phyloP scores from a whole-genome alignment of 441 rosid genomes.

The Daphne laureola region DNA sequence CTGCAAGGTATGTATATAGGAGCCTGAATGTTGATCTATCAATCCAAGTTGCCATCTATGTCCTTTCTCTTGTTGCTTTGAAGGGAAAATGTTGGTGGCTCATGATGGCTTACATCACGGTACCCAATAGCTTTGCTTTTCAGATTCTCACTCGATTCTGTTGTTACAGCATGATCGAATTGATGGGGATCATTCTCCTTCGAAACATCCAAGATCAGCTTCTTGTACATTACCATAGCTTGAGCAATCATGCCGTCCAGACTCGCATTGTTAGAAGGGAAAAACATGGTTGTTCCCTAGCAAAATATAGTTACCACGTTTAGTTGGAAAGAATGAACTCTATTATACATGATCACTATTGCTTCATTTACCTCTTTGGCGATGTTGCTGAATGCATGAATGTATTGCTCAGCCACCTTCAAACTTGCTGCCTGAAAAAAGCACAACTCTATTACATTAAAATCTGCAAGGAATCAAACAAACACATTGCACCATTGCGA shows the following conservation, averaged over 20 bases:
- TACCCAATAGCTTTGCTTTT: conserved; percentile 14
- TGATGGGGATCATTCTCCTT: conserved; percentile 15
- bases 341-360: not conserved
- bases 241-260: conserved; percentile 78
- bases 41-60: conserved; percentile 10
- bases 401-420: conserved; percentile 81
- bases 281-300: conserved; percentile 84
- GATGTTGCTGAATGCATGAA: conserved; percentile 73
- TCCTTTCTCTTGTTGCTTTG: conserved; percentile 36
- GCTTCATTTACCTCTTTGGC: conserved; percentile 65
- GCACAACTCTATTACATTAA: not conserved
- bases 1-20: not conserved
- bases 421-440: conserved; percentile 80
- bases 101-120: conserved; percentile 8
- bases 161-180: conserved; percentile 12
- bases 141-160: conserved; percentile 19
- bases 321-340: not conserved
- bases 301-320: not conserved
- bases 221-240: conserved; percentile 76
- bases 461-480: too few species aligned
- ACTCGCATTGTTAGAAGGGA: conserved; percentile 58
- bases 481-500: too few species aligned
- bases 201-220: conserved; percentile 35
- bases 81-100: conserved; percentile 37
- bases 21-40: conserved; percentile 5